Evolutionary conservation across 2,329 filamentous ascomycete genomes (phyloP).

Genomic region (Epichloe festucae): DNA sequence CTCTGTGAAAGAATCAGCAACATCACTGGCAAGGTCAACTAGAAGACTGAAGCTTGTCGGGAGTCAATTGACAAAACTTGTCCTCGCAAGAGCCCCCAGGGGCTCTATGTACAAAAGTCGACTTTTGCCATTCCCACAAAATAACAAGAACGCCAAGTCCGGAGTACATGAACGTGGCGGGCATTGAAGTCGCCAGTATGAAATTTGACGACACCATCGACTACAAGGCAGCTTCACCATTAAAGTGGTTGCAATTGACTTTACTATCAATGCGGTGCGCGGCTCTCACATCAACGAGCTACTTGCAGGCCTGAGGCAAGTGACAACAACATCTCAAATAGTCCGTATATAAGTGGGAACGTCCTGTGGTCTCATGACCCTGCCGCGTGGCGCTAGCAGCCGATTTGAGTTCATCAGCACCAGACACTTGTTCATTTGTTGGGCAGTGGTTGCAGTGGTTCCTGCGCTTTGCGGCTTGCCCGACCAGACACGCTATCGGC

Average conservation of each 20-base stretch:
- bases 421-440: neutral
- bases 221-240: too few species aligned
- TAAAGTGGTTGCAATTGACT: too few species aligned
- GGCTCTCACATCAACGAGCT: slow-evolving; percentile 3
- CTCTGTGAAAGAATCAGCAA: neutral
- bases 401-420: slow-evolving; percentile 8
- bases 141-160: too few species aligned
- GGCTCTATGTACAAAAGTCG: too few species aligned
- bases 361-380: slow-evolving; percentile 19
- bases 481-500: neutral
- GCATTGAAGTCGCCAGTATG: too few species aligned
- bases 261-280: neutral
- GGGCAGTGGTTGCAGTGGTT: neutral
- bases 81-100: too few species aligned
- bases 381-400: slow-evolving; percentile 16
- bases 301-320: slow-evolving; percentile 2
- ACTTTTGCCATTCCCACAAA: neutral
- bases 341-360: slow-evolving; percentile 10
- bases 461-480: neutral
- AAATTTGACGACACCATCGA: too few species aligned
- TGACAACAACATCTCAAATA: slow-evolving; percentile 3
- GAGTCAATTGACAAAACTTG: too few species aligned
- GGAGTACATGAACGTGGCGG: too few species aligned
- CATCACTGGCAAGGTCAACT: neutral
- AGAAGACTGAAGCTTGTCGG: neutral